Percentiles rank a stretch among this genome's conserved stretches.
phyloP scores from a whole-genome alignment of 2,329 filamentous ascomycete species.

The Magnaporthales sp. region DNA sequence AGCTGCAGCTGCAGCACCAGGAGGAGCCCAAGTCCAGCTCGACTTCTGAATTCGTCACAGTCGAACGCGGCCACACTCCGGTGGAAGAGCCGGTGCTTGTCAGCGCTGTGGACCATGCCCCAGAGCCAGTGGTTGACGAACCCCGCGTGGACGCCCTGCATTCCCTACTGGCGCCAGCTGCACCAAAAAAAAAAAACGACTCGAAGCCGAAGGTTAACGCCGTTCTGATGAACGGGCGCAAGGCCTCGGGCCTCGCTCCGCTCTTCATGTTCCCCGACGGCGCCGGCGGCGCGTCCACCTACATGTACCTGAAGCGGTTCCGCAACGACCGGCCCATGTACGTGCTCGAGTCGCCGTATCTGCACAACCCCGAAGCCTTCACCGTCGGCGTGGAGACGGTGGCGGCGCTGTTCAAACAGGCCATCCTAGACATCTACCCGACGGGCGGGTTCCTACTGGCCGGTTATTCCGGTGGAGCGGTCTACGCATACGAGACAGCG shows the following conservation, averaged over 20 bases:
- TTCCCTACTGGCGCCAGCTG: no score
- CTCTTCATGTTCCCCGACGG: constrained; percentile 10
- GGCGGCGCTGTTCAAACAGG: neutral
- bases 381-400: constrained; percentile 25
- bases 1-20: neutral
- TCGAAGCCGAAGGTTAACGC: neutral
- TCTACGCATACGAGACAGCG: constrained; percentile 42
- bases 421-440: constrained; percentile 35
- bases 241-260: neutral
- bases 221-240: neutral
- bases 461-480: constrained; percentile 52
- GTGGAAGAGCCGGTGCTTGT: neutral
- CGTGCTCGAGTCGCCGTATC: constrained; percentile 47
- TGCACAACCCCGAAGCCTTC: constrained; percentile 40
- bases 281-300: constrained; percentile 27
- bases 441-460: constrained; percentile 46
- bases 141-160: no score
- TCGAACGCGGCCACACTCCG: neutral
- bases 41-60: neutral
- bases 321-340: constrained; percentile 30
- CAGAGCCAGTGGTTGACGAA: no score
- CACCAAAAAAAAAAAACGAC: no score
- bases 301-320: constrained; percentile 41
- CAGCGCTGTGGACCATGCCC: no score
- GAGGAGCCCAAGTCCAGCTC: neutral